Evolutionary conservation across 352 stramenopile genomes (phyloP), one percentile per base, ranked within the genome.

Genomic region (Phytophthora ohioensis): DNA sequence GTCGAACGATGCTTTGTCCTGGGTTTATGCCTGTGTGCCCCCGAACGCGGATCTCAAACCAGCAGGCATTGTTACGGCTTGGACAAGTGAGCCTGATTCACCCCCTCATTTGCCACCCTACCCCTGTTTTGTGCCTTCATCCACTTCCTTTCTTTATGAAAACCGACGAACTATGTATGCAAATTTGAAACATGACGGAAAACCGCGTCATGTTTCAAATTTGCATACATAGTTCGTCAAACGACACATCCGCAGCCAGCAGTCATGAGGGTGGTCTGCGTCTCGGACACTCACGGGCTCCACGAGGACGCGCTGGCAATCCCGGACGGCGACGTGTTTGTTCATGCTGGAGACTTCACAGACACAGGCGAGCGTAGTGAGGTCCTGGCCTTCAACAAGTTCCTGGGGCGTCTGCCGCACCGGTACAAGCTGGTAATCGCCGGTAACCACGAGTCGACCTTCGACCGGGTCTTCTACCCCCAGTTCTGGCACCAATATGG

Each of bases 301-400:
- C 87, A 93, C 57, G 76, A 83, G 2, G 70, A 85, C 35, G 74
- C 77, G 41, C 77, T 98, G 80, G 83, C 68, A 7, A 77, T 93
- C n/a, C 84, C 88, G 0, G 68, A 81, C 47, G 85, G 96, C 63
- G 88, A 94, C 61, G 90, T 97, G 53, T 70, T 97, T 27, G 78
- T 98, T 32, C 91, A 97, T 51, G 91, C 97, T 48, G 85, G 85
- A 21, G 92, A 98, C 80, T 93, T 99, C 48, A 91, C 85, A 35
- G 93, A 87, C 73, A 95, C 77, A 21, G 87, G 87, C 38, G 75
- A 79, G 35, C 84, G 82, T 56, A 69, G 77, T 39, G 83, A 94
- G 62, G 80, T 87, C 31, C 43, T 90, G 42, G 81, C 81, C 4
- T 94, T 94, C 70, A 91, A 90, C 72, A 68, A 64, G 56, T 95